These are phyloP conservation scores for Nematodospora anomalae DNA, from an alignment of 1,139 yeast species.

Conservation along the genomic window DNA sequence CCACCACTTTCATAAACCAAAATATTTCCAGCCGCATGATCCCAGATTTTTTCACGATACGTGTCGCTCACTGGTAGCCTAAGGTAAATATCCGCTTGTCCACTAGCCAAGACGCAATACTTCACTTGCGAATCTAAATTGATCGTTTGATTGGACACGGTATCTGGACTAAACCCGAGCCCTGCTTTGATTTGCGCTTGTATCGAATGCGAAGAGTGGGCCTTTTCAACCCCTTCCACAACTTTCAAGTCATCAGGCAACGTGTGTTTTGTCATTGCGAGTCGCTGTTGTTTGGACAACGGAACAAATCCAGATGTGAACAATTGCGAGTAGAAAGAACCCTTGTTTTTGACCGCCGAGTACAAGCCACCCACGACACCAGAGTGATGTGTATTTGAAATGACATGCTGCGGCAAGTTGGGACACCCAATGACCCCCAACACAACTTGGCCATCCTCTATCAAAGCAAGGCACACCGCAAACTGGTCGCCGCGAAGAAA, in stretches of 20 bases:
- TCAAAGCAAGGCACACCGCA: constrained; percentile 90
- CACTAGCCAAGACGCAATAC: constrained; percentile 86
- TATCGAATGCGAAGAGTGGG: constrained; percentile 90
- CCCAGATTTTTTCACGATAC: constrained; percentile 96
- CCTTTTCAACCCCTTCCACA: constrained; percentile 95
- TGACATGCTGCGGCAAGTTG: constrained; percentile 61
- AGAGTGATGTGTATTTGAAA: constrained; percentile 33
- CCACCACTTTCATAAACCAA: constrained; percentile 92
- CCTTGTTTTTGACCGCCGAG: constrained; percentile 72
- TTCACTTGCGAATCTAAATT: constrained; percentile 95
- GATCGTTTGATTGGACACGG: constrained; percentile 52
- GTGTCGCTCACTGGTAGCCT: constrained; percentile 76
- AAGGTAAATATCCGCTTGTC: constrained; percentile 88
- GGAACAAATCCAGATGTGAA: constrained; percentile 35
- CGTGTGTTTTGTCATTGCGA: constrained; percentile 45
- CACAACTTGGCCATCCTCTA: constrained; percentile 80
- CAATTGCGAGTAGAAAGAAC: constrained; percentile 62
- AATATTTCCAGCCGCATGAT: constrained; percentile 94
- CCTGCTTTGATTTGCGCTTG: constrained; percentile 70
- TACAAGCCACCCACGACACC: constrained; percentile 66
- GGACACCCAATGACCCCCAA: constrained; percentile 98
- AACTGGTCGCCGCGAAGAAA: constrained; percentile 94
- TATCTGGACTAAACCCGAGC: constrained; percentile 45
- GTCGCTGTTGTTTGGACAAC: constrained; percentile 35
- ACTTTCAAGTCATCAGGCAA: constrained; percentile 58